Evolutionary conservation across 1,284 basidiomycete species (phyloP).

Genomic region (Heterobasidion annosum): DNA sequence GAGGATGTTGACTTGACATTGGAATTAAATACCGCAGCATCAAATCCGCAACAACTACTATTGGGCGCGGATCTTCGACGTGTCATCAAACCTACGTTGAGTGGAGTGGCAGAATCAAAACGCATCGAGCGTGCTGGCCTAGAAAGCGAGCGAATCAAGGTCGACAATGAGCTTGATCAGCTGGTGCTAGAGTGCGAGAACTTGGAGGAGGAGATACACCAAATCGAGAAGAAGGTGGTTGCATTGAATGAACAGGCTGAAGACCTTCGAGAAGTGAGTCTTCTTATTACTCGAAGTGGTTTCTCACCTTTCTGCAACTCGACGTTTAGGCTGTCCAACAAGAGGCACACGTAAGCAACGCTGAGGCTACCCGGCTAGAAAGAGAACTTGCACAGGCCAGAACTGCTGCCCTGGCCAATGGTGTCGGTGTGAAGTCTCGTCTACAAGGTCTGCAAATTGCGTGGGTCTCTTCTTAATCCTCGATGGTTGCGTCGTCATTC

Average conservation of each 20-base stretch:
- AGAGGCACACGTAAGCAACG: slow-evolving; percentile 54
- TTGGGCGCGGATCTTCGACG: slow-evolving; percentile 56
- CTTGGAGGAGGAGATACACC: slow-evolving; percentile 60
- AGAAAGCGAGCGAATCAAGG: slow-evolving; percentile 64
- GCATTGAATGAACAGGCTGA: slow-evolving; percentile 71
- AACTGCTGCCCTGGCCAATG: slow-evolving; percentile 66
- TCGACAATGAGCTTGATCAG: slow-evolving; percentile 75
- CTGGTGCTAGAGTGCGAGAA: slow-evolving; percentile 72
- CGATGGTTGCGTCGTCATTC: background rate
- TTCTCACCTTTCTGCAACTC: background rate
- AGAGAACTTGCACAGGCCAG: slow-evolving; percentile 61
- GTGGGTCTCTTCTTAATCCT: slow-evolving; percentile 18
- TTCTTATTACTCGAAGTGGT: slow-evolving; percentile 6
- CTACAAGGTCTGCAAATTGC: slow-evolving; percentile 56
- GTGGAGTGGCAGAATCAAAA: slow-evolving; percentile 58
- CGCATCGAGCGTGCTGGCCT: slow-evolving; percentile 57
- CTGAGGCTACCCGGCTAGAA: slow-evolving; percentile 55
- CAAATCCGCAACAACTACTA: slow-evolving; percentile 57
- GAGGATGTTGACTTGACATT: slow-evolving; percentile 64
- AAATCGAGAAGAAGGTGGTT: slow-evolving; percentile 60
- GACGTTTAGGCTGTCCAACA: slow-evolving; percentile 56
- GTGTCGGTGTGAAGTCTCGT: slow-evolving; percentile 70
- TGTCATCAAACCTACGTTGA: slow-evolving; percentile 65
- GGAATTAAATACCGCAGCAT: slow-evolving; percentile 65
- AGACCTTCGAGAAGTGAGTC: slow-evolving; percentile 59